These are phyloP conservation scores for Blastocladiella emersonii DNA, from an alignment of 371 early-diverging fungal species.

Conservation along the genomic window DNA sequence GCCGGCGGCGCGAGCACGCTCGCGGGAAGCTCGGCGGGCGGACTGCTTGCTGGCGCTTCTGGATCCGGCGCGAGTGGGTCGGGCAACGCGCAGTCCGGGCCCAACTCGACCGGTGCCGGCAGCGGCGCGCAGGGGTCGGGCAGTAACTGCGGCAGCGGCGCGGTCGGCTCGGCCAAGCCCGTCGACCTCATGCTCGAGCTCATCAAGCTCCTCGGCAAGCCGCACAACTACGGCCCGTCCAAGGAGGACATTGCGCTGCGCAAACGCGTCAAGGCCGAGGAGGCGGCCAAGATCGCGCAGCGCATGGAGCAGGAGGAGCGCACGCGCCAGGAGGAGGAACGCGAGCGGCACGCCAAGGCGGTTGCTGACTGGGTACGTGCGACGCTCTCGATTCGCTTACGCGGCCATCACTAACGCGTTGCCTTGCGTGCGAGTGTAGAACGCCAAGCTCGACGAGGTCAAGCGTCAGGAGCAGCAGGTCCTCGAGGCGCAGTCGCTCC, in stretches of 20 bases:
- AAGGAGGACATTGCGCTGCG: conserved; percentile 29
- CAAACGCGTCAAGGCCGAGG: conserved; percentile 20
- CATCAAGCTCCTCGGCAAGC: conserved; percentile 22
- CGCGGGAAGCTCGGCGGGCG: too few relatives aligned
- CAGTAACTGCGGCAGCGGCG: too few relatives aligned
- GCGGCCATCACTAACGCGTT: too few relatives aligned
- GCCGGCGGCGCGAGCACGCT: too few relatives aligned
- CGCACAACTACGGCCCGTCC: conserved; percentile 37
- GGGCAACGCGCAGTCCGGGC: too few relatives aligned
- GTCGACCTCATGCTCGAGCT: conserved; percentile 16
- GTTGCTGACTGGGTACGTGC: conserved; percentile 31
- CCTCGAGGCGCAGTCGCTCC: conserved; percentile 35
- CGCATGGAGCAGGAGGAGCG: conserved; percentile 23
- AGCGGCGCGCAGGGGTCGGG: too few relatives aligned
- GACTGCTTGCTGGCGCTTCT: too few relatives aligned
- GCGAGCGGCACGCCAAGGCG: conserved; percentile 26
- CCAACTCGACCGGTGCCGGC: too few relatives aligned
- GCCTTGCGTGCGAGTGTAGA: conserved; percentile 16
- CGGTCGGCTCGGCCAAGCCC: background rate
- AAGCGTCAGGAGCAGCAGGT: conserved; percentile 39
- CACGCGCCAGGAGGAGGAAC: conserved; percentile 29
- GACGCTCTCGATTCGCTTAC: background rate
- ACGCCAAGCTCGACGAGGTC: conserved; percentile 29
- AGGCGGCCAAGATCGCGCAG: conserved; percentile 16
- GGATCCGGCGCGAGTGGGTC: background rate